Evolutionary conservation across 805 yeast genomes (phyloP).

Genomic region (Priceomyces melissophilus): DNA sequence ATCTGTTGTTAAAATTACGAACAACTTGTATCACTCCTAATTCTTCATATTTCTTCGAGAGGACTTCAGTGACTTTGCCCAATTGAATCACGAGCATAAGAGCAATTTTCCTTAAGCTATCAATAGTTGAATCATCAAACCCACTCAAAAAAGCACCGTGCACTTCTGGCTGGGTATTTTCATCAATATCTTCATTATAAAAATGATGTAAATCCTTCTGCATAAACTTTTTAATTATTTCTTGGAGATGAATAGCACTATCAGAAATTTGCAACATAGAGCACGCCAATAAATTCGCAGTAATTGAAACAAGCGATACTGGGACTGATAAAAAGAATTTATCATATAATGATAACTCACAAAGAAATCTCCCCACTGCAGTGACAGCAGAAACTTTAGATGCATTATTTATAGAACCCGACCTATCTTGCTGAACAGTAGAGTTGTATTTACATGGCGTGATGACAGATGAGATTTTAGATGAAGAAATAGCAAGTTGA

Average conservation of each 20-base stretch:
- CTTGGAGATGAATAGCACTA: conserved; percentile 35
- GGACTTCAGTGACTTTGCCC: conserved; percentile 47
- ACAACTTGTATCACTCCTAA: conserved; percentile 53
- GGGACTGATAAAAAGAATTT: conserved; percentile 45
- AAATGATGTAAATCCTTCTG: conserved; percentile 4
- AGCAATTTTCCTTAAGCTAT: conserved; percentile 39
- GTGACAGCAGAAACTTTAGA: conserved; percentile 49
- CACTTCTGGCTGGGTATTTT: conserved; percentile 39
- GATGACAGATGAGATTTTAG: conserved; percentile 12
- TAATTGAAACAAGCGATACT: conserved; percentile 44
- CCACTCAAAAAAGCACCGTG: conserved; percentile 50
- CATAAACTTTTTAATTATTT: conserved; percentile 12
- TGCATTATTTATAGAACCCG: conserved; percentile 11
- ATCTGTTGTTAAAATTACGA: conserved; percentile 23
- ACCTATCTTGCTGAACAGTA: conserved; percentile 6
- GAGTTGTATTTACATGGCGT: conserved; percentile 26
- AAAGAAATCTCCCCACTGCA: conserved; percentile 52
- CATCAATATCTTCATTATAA: conserved; percentile 28
- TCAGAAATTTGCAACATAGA: conserved; percentile 48
- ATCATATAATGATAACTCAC: conserved; percentile 53
- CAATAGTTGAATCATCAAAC: conserved; percentile 40
- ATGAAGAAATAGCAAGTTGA: conserved; percentile 35
- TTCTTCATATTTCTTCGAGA: conserved; percentile 47
- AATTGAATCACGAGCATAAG: conserved; percentile 43
- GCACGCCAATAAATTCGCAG: conserved; percentile 52